Conservation (phyloP, 306 rosid species). For the Carpinus fangiana region DNA sequence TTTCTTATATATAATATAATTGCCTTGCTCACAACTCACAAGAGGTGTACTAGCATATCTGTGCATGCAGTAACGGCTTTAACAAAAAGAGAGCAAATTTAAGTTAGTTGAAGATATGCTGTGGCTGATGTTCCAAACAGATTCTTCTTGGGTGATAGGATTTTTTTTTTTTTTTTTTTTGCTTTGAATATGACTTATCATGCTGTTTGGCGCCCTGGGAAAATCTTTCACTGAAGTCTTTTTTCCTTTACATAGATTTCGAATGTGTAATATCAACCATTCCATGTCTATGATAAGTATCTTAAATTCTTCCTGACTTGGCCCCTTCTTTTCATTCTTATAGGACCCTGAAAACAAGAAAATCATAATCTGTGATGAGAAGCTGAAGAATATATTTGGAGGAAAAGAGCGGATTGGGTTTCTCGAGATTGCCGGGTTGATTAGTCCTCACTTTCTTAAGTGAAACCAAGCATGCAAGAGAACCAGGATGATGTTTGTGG, state of each 20-base stretch:
- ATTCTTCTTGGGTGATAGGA: not conserved
- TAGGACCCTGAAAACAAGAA: constrained; percentile 84
- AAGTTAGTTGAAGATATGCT: not conserved
- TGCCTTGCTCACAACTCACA: not conserved
- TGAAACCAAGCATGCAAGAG: constrained; percentile 17
- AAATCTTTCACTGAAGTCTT: not conserved
- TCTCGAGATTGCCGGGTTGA: constrained; percentile 84
- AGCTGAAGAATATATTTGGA: constrained; percentile 84
- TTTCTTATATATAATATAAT: not conserved
- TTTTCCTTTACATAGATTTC: not conserved
- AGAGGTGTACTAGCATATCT: not conserved
- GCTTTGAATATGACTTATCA: not conserved
- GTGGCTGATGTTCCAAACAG: constrained; percentile 1
- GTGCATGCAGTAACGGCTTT: not conserved
- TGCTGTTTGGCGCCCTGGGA: not conserved
- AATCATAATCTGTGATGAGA: constrained; percentile 73
- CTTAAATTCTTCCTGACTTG: constrained; percentile 26
- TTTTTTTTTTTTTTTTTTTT: not conserved
- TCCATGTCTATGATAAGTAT: not conserved
- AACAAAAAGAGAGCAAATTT: not conserved
- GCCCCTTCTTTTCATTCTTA: constrained; percentile 14
- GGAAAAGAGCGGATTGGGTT: constrained; percentile 76
- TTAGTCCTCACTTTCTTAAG: constrained; percentile 81
- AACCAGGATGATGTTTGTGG: not conserved
- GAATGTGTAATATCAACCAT: not conserved